Evolutionary conservation across 2,329 filamentous ascomycete genomes (phyloP).

Genomic region (Monosporascus sp.): DNA sequence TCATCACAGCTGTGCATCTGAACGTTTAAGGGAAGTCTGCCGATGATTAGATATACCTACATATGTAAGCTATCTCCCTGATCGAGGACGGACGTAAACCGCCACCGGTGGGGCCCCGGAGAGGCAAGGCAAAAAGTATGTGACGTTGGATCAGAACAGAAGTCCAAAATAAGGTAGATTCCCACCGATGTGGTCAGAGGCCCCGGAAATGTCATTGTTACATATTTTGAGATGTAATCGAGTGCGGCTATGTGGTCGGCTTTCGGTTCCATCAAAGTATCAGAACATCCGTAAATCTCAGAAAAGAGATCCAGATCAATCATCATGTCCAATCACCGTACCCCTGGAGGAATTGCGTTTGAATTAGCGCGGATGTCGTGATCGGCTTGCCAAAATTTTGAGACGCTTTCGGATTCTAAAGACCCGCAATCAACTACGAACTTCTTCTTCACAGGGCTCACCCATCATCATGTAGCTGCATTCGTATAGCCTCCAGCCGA

Average conservation of each 20-base stretch:
- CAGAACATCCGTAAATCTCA: not conserved
- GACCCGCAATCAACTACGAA: not conserved
- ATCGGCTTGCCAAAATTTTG: constrained; percentile 27
- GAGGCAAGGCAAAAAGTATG: not conserved
- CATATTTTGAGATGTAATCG: not conserved
- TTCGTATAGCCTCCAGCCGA: not conserved
- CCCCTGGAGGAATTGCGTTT: constrained; percentile 15
- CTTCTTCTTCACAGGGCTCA: not conserved
- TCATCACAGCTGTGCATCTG: no score
- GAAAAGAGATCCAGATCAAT: not conserved
- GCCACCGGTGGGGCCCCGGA: not conserved
- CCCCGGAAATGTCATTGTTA: not conserved
- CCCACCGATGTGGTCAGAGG: not conserved
- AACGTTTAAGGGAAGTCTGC: no score
- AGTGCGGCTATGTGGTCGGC: not conserved
- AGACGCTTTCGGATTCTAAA: not conserved
- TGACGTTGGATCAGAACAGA: not conserved
- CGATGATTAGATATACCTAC: no score
- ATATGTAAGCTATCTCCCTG: no score
- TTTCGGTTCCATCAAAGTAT: not conserved
- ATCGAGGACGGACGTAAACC: no score
- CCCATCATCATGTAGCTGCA: not conserved
- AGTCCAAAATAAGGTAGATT: not conserved
- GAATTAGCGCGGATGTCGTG: constrained; percentile 33
- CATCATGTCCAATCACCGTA: constrained; percentile 21